phyloP scores from a whole-genome alignment of 805 yeast genomes.

The Monosporozyma yasuniensis region DNA sequence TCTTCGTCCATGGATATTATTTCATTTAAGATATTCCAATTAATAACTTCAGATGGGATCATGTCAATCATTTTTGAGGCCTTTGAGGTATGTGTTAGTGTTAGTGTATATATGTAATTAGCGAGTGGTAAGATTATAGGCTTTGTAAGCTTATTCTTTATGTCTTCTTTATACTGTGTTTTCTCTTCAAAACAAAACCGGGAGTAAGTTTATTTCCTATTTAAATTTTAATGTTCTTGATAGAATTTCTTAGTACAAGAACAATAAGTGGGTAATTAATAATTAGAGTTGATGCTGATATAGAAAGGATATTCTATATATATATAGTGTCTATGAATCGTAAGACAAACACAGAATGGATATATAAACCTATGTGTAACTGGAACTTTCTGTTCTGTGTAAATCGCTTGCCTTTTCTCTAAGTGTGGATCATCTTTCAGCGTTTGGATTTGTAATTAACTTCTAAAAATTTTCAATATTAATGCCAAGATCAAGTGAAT shows the following conservation, averaged over 20 bases:
- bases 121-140: too few relatives aligned
- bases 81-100: background rate
- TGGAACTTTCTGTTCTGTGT: background rate
- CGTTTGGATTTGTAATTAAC: background rate
- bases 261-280: too few relatives aligned
- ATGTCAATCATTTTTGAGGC: conserved; percentile 9
- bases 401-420: background rate
- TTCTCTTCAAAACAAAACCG: background rate
- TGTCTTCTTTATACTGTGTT: background rate
- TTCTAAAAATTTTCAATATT: background rate
- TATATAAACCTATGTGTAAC: background rate
- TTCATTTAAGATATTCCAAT: conserved; percentile 84
- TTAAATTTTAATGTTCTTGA: background rate
- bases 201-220: background rate
- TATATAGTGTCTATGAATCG: too few relatives aligned
- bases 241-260: background rate
- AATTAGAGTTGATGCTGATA: too few relatives aligned
- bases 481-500: too few relatives aligned
- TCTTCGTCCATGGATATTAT: conserved; percentile 93
- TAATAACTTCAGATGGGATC: conserved; percentile 53
- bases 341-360: too few relatives aligned
- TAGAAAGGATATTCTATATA: too few relatives aligned
- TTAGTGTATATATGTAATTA: background rate
- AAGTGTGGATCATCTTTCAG: background rate
- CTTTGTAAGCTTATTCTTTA: too few relatives aligned